Evolutionary conservation across 805 yeast genomes (phyloP), one percentile per base, ranked within the genome.

Genomic region (Schwanniomyces polymorphus): DNA sequence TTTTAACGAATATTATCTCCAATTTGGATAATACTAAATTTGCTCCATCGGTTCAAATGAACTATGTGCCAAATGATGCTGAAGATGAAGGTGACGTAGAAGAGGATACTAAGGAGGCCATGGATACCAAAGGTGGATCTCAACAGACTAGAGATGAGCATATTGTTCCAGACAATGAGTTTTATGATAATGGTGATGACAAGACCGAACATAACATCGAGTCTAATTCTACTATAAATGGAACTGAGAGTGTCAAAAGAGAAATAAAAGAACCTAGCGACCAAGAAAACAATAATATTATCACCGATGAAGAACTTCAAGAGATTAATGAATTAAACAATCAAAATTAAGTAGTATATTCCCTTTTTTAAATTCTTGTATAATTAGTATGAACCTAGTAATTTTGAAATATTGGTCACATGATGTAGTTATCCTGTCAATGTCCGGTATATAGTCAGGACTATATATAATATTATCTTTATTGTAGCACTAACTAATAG

Each of bases 41-140:
- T 67, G 96, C 97, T 0, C 99, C 99, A n/a, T 87, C 96, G 45
- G 97, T 92, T 28, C 98, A 92, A 68, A 81, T 90, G 84, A 86
- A 88, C 55, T 80, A 86, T 43, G 94, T 89, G 25, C 98, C 98
- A 7, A 78, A 82, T 34, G 97, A 92, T 67, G 76, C 82, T n/a
- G 96, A 88, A 57, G 96, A 91, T 56, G 74, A 78, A 48, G 95
- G 90, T 18, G 96, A 88, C 58, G 94, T 81, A 45, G 92, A 88
- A 23, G 97, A 91, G 65, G 97, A 92, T 64, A 69, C 85, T 0
- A 78, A 75, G 38, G 85, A 78, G 49, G 91, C 96, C 9, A 84
- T 81, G 54, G 97, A 92, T 55, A 88, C 94, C 16, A 81, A 88
- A 63, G 97, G 97, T 34, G 98, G 98, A 1, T 87, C 96, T 0